Conservation (phyloP, 2,329 filamentous ascomycete genomes). For the Aspergillus glaucus region DNA sequence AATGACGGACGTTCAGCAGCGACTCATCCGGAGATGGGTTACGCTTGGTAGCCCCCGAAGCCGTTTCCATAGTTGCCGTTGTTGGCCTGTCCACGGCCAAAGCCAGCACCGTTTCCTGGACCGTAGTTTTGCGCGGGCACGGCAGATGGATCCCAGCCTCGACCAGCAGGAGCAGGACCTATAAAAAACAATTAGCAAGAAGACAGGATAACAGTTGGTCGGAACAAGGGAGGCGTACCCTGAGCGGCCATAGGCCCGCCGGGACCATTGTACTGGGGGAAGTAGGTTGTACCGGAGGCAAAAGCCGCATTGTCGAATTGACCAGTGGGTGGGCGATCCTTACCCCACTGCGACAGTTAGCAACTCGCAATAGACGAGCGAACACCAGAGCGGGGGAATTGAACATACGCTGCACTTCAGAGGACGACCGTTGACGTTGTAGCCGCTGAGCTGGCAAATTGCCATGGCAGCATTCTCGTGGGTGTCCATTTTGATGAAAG, state of each 20-base stretch:
- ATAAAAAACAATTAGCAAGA: conserved; percentile 9
- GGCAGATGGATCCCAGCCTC: conserved; percentile 45
- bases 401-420: conserved; percentile 94
- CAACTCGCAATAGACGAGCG: conserved; percentile 11
- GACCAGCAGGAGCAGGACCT: conserved; percentile 55
- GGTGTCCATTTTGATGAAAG: conserved; percentile 98
- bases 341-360: conserved; percentile 71
- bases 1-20: conserved; percentile 6
- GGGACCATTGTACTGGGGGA: conserved; percentile 85
- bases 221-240: conserved; percentile 32
- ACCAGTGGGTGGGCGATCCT: conserved; percentile 86
- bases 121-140: conserved; percentile 50
- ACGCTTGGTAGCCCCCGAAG: conserved; percentile 57
- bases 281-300: conserved; percentile 73
- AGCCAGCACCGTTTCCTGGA: conserved; percentile 70
- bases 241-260: conserved; percentile 56
- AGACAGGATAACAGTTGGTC: background rate
- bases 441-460: conserved; percentile 95
- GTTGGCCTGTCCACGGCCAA: conserved; percentile 63
- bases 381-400: conserved; percentile 1
- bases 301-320: conserved; percentile 79
- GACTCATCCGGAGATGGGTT: conserved; percentile 18
- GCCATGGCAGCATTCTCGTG: conserved; percentile 98
- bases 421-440: conserved; percentile 94
- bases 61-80: conserved; percentile 48